phyloP scores from a whole-genome alignment of 2,329 filamentous ascomycete genomes.

The Neonectria faginata region DNA sequence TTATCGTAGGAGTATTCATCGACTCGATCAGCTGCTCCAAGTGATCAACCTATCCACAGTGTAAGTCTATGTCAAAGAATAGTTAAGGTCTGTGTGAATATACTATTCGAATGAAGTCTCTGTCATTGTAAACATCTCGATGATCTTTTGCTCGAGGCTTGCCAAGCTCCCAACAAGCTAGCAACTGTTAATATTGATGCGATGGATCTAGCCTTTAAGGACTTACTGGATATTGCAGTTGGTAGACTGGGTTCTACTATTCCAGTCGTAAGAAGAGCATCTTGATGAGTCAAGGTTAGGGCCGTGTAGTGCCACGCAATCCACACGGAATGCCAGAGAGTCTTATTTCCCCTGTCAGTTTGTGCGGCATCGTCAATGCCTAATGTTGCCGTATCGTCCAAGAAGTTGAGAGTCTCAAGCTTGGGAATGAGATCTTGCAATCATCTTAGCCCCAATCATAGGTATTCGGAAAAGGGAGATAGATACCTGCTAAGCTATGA shows the following conservation, averaged over 20 bases:
- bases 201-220: fast-evolving
- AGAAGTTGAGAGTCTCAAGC: conserved; percentile 15
- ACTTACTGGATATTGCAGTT: conserved; percentile 24
- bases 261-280: conserved; percentile 24
- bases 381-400: conserved; percentile 19
- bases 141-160: conserved; percentile 27
- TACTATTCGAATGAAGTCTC: conserved; percentile 26
- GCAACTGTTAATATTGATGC: not conserved
- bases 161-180: conserved; percentile 27
- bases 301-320: conserved; percentile 29
- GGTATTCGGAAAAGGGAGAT: not conserved
- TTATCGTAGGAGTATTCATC: conserved; percentile 10
- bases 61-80: not conserved
- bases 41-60: conserved; percentile 18
- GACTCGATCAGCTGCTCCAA: conserved; percentile 24
- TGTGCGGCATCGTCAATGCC: conserved; percentile 9
- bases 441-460: not conserved
- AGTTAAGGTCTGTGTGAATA: not conserved
- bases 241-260: conserved; percentile 26
- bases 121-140: conserved; percentile 24
- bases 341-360: conserved; percentile 12
- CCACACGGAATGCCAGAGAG: conserved; percentile 28
- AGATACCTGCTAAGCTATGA: conserved; percentile 22
- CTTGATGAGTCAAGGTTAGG: conserved; percentile 28
- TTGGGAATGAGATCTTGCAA: conserved; percentile 24